Evolutionary conservation across 2,329 filamentous ascomycete genomes (phyloP), one percentile per base, ranked within the genome.

Genomic region (Ophiostoma piceae): DNA sequence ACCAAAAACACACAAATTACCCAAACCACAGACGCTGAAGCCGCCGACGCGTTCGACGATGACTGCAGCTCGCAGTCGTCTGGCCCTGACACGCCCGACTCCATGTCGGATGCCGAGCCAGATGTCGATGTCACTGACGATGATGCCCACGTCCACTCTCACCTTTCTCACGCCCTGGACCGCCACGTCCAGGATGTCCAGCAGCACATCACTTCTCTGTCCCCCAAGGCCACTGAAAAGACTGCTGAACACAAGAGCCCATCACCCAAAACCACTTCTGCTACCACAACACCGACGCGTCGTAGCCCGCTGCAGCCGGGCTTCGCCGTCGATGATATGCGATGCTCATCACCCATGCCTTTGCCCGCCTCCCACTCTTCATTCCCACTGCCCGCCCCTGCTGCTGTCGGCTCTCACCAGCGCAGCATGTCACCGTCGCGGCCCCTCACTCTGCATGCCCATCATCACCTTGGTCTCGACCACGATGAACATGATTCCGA

Each of bases 21-120:
- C 11, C n/a, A 62, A 26, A 35, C 12, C 57, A 32, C 14, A 22
- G n/a, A 4, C 26, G 2, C 14, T 35, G 57, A 62, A 26, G 9
- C n/a, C 22, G 11, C n/a, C 26, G 43, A 72, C 72, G 3, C 67
- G 70, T 3, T 70, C 54, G 78, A 80, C 70, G 80, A 82, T 70
- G 82, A 82, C 69, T 76, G 77, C 8, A 76, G 78, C 51, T 84
- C 82, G 16, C 81, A 82, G 72, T 81, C 79, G 43, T 81, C 82
- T 57, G 82, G 81, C 51, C 77, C 79, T 39, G 81, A 83, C 69
- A 81, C 80, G 2, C 78, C 80, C 47, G 78, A 81, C 1, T 83
- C 82, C 2, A 77, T 82, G 35, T 83, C 82, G 19, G 83, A 85
- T 39, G 69, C 62, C 1, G 71, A 72, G 57, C 29, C 57, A 7